A percentile compares a stretch with the other conserved stretches of the same genome.
phyloP scores from a whole-genome alignment of 2,329 filamentous ascomycete species.

The Colletotrichum falcatum region DNA sequence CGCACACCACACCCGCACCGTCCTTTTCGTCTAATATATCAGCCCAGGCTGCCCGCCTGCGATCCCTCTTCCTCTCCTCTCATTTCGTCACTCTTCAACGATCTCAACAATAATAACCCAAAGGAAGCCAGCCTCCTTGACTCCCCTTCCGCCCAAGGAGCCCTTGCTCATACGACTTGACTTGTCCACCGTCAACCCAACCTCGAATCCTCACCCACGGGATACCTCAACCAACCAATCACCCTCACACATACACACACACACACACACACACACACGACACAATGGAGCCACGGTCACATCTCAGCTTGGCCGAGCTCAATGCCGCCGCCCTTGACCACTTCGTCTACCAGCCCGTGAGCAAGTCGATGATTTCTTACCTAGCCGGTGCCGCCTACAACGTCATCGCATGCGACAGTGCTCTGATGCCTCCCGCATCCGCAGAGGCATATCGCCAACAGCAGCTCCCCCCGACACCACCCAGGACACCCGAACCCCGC shows the following conservation, averaged over 20 bases:
- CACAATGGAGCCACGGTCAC: slow-evolving; percentile 61
- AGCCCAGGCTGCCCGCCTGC: slow-evolving; percentile 32
- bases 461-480: slow-evolving; percentile 61
- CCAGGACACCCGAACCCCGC: slow-evolving; percentile 60
- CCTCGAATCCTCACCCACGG: slow-evolving; percentile 26
- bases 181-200: slow-evolving; percentile 9
- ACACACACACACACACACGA: no score
- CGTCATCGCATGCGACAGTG: slow-evolving; percentile 83
- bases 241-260: slow-evolving; percentile 44
- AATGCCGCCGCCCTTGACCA: slow-evolving; percentile 83
- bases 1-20: slow-evolving; percentile 46
- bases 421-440: slow-evolving; percentile 61
- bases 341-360: slow-evolving; percentile 83
- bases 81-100: slow-evolving; percentile 34
- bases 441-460: slow-evolving; percentile 52
- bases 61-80: slow-evolving; percentile 7
- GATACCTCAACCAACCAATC: slow-evolving; percentile 43
- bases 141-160: slow-evolving; percentile 46
- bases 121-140: slow-evolving; percentile 41
- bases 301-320: slow-evolving; percentile 64
- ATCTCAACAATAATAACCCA: slow-evolving; percentile 38
- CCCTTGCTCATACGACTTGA: slow-evolving; percentile 31
- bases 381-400: slow-evolving; percentile 79
- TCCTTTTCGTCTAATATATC: slow-evolving; percentile 42
- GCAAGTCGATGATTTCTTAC: slow-evolving; percentile 80